phyloP scores from a whole-genome alignment of 2,329 filamentous ascomycete species.

The Chalara sp. region DNA sequence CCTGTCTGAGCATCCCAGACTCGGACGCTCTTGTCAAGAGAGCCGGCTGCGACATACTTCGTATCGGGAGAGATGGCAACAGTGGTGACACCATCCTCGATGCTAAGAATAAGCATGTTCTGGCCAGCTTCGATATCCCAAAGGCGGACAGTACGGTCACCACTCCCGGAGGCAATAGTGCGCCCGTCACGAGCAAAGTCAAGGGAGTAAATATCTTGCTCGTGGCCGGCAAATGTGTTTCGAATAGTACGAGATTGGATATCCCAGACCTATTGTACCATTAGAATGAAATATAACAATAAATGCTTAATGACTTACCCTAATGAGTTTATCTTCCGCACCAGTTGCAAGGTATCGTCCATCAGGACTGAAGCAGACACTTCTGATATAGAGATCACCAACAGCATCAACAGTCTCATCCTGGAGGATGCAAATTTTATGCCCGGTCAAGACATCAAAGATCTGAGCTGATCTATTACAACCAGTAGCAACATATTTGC shows the following conservation, averaged over 20 bases:
- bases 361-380: constrained; percentile 97
- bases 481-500: constrained; percentile 91
- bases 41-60: constrained; percentile 88
- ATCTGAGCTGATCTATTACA: constrained; percentile 99
- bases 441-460: constrained; percentile 82
- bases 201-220: constrained; percentile 96
- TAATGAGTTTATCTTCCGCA: constrained; percentile 94
- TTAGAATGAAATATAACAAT: constrained; percentile 10
- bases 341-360: constrained; percentile 91
- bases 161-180: constrained; percentile 91
- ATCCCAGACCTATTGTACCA: constrained; percentile 75
- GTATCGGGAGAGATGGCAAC: constrained; percentile 96
- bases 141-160: constrained; percentile 87
- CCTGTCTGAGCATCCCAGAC: constrained; percentile 91
- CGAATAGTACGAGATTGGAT: constrained; percentile 78
- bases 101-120: constrained; percentile 78
- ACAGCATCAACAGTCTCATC: constrained; percentile 82
- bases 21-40: constrained; percentile 93
- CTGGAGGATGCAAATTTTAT: constrained; percentile 83
- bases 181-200: constrained; percentile 92
- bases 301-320: constrained; percentile 50
- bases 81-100: constrained; percentile 95
- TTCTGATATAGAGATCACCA: constrained; percentile 93
- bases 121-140: constrained; percentile 89
- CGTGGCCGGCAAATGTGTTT: constrained; percentile 91